Evolutionary conservation across 148 eudicot species (phyloP), one percentile per base, ranked within the genome.

Genomic region (Polygonum aviculare): DNA sequence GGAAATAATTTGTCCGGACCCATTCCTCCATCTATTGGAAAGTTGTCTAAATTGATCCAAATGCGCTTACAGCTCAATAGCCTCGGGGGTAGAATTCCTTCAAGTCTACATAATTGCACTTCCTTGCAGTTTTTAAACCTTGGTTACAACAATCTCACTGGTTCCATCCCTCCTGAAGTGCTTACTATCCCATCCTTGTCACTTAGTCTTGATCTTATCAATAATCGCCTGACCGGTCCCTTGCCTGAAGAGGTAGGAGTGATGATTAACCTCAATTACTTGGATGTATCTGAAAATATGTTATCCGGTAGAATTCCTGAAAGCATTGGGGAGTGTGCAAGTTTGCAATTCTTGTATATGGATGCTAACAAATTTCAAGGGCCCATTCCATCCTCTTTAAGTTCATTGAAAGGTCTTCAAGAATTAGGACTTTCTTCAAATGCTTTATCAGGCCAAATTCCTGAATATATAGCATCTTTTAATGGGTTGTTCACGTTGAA

Each of bases 361-460:
- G 12, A 18, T 1, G 5, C 15, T 0, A 81, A 81, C 55, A 74
- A 69, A 6, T 78, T 81, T 26, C 36, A 48, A 2, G 83, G 83
- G 2, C 10, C 74, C 33, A 74, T 81, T 31, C 83, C 83, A 7
- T 18, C 50, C 35, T 54, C 83, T 21, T 44, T 81, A 19, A 65
- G 72, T 15, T n/a, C 22, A 15, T 41, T 78, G 22, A 48, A 63
- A 60, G 76, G 60, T 57, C 78, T 81, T 35, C 35, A 35, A 31
- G 1, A 0, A 7, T 2, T 81, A 35, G 76, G 78, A 78, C 78
- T 78, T 41, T 78, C 84, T 22, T 6, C n/a, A 4, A 81, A 81
- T 47, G 57, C 70, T 44, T 4, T 81, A n/a, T 75, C 79, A 31
- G 81, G 84, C 15, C 76, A 57, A 71, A 77, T 81, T 14, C 84